Evolutionary conservation across 768 basidiomycete species (phyloP).

Genomic region (Glaciozyma antarctica): DNA sequence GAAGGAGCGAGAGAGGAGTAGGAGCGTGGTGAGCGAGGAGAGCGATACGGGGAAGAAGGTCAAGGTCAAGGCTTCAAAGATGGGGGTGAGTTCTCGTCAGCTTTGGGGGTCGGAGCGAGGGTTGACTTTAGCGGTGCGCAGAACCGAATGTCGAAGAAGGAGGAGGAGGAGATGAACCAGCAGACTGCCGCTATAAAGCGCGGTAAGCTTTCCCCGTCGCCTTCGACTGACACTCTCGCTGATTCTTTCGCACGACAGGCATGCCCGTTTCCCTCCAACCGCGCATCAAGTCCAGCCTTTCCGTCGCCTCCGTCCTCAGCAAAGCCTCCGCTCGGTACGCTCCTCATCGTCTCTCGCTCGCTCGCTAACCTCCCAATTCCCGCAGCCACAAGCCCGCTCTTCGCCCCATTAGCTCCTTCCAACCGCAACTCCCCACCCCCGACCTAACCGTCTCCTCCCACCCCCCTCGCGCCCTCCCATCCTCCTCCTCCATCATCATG

Average conservation of each 20-base stretch:
- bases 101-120: too few species aligned
- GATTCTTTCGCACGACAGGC: background rate
- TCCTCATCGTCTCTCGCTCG: too few species aligned
- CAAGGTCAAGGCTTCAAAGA: background rate
- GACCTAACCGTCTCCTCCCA: background rate
- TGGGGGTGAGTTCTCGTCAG: background rate
- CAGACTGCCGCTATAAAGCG: constrained; percentile 8
- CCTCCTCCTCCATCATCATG: background rate
- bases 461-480: background rate
- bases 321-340: background rate
- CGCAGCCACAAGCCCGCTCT: background rate
- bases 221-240: background rate
- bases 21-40: background rate
- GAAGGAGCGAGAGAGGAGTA: background rate
- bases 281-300: background rate
- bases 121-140: too few species aligned
- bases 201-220: background rate
- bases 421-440: background rate
- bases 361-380: background rate
- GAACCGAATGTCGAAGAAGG: constrained; percentile 17
- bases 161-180: constrained; percentile 18
- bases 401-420: background rate
- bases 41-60: background rate
- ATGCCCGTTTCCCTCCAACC: constrained; percentile 11
- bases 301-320: constrained; percentile 4